phyloP scores from a whole-genome alignment of 495 filamentous ascomycete genomes.

The Articulospora tetracladia region DNA sequence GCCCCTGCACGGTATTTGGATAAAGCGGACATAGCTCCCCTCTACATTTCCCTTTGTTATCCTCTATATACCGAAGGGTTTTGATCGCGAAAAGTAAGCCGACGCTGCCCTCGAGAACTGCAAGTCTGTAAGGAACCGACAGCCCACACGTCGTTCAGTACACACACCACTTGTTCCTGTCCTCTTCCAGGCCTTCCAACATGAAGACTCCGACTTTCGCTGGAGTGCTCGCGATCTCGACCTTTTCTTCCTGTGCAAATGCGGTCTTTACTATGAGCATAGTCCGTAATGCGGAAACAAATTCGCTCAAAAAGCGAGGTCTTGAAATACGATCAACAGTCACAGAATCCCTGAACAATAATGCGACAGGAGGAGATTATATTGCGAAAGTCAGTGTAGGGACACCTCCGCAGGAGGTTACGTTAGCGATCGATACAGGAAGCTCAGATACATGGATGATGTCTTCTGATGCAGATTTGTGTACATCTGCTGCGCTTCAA shows the following conservation, averaged over 20 bases:
- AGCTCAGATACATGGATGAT: slow-evolving; percentile 85
- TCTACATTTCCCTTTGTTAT: too few relatives aligned
- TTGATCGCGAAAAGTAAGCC: too few relatives aligned
- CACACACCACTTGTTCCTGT: too few relatives aligned
- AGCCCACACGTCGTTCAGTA: too few relatives aligned
- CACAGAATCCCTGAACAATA: slow-evolving; percentile 24
- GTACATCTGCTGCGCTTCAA: slow-evolving; percentile 31
- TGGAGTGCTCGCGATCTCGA: neutral
- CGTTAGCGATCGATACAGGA: slow-evolving; percentile 66
- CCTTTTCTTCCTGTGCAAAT: neutral
- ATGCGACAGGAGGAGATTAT: slow-evolving; percentile 51
- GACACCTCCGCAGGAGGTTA: slow-evolving; percentile 58
- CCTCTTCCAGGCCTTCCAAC: neutral
- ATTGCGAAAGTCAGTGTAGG: slow-evolving; percentile 65
- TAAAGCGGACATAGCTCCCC: too few relatives aligned
- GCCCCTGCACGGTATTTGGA: too few relatives aligned
- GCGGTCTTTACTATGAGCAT: neutral
- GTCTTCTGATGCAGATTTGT: slow-evolving; percentile 37
- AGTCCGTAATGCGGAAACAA: neutral
- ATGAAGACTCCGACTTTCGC: neutral
- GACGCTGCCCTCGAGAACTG: too few relatives aligned
- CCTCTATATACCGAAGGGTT: too few relatives aligned
- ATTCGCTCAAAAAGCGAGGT: neutral
- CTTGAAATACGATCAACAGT: slow-evolving; percentile 6
- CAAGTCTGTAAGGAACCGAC: too few relatives aligned